Percentiles rank a stretch among this genome's conserved stretches.
phyloP scores from a whole-genome alignment of 257 asterid species.

The Solanum ossicruentum region DNA sequence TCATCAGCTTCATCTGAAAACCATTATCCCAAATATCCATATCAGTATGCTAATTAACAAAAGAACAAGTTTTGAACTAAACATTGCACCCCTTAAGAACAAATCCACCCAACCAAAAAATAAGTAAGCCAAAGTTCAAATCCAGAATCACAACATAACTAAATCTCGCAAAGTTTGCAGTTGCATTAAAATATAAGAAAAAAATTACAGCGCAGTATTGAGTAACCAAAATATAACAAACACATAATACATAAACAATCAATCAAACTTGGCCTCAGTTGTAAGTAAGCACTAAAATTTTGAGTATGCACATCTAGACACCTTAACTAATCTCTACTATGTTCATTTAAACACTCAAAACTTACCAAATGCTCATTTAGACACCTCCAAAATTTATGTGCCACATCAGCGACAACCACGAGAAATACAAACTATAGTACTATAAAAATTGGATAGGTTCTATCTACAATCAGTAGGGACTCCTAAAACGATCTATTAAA shows the following conservation, averaged over 20 bases:
- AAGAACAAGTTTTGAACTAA: background rate
- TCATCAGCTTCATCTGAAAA: constrained; percentile 72
- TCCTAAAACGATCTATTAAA: too few species aligned
- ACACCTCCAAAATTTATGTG: background rate
- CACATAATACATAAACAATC: background rate
- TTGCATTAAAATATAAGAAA: background rate
- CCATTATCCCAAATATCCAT: constrained; percentile 3
- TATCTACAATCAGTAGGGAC: too few species aligned
- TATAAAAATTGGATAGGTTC: too few species aligned
- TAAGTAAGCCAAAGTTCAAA: background rate
- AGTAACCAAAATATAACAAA: background rate
- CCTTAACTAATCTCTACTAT: background rate
- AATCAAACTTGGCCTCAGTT: background rate
- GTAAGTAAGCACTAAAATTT: background rate
- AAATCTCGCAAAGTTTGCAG: background rate
- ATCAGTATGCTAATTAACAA: background rate
- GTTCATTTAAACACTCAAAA: background rate
- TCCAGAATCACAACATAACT: background rate
- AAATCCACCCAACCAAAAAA: background rate
- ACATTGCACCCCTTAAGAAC: background rate
- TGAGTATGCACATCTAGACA: background rate
- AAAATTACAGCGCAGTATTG: background rate
- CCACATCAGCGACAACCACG: background rate
- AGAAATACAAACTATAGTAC: background rate
- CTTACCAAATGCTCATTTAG: background rate